Evolutionary conservation across 1,284 basidiomycete genomes (phyloP).

Genomic region (Irpex sp.): DNA sequence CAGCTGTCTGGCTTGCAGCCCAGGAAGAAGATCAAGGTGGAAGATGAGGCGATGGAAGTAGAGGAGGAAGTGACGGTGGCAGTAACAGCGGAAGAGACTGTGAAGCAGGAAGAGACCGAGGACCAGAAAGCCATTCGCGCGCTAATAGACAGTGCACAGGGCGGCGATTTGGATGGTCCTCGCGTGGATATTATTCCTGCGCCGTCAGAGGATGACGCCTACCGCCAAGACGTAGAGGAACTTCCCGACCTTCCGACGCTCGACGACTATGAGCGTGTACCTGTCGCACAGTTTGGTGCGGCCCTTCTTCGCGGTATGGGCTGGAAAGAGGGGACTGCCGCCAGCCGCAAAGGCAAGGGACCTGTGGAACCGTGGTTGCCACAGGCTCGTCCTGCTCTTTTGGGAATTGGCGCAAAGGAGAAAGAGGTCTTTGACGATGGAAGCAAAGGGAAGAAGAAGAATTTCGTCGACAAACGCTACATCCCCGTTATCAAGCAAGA

Average conservation of each 20-base stretch:
- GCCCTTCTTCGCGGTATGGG: conserved; percentile 97
- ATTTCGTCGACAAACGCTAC: conserved; percentile 64
- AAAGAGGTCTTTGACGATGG: conserved; percentile 65
- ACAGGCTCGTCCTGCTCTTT: conserved; percentile 71
- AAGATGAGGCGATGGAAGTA: conserved; percentile 26
- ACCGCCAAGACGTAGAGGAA: conserved; percentile 74
- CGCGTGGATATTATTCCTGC: conserved; percentile 53
- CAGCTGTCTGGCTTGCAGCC: conserved; percentile 60
- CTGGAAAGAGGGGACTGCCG: conserved; percentile 83
- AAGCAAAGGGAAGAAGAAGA: conserved; percentile 42
- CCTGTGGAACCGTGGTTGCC: conserved; percentile 79
- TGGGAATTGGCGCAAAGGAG: conserved; percentile 92
- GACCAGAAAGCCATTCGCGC: conserved; percentile 75
- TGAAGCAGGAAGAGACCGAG: conserved; percentile 51
- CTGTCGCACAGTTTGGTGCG: conserved; percentile 90
- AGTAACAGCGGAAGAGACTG: conserved; percentile 15
- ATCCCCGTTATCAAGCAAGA: conserved; percentile 72
- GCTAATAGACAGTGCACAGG: conserved; percentile 51
- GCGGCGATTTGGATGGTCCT: conserved; percentile 34
- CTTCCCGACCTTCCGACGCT: conserved; percentile 76
- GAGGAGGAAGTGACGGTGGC: conserved; percentile 25
- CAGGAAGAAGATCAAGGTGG: conserved; percentile 38
- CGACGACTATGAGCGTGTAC: conserved; percentile 88
- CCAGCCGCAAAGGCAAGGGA: conserved; percentile 46
- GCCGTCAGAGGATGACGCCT: conserved; percentile 74